phyloP scores from a whole-genome alignment of 129 eudicot species.

The Deinandra increscens region DNA sequence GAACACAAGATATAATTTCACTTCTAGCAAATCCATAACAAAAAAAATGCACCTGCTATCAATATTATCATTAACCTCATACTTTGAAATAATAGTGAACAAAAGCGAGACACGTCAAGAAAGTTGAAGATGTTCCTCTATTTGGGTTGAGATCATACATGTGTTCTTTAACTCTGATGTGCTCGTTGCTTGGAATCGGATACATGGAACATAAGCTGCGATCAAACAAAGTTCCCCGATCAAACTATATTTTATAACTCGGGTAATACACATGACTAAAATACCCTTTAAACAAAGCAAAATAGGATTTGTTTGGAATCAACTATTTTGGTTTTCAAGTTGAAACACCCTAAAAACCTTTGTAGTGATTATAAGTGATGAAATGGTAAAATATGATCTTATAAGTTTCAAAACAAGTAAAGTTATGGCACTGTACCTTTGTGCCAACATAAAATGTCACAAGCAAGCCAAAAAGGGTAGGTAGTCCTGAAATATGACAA shows the following conservation, averaged over 20 bases:
- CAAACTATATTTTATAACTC: not conserved
- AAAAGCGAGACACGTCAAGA: not conserved
- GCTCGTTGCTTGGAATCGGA: slow-evolving; percentile 59
- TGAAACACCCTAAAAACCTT: not conserved
- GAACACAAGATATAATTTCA: too few relatives aligned
- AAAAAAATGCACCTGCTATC: not conserved
- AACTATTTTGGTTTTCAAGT: not conserved
- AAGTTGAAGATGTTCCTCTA: not conserved
- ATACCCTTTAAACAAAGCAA: slow-evolving; percentile 6
- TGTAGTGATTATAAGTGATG: not conserved
- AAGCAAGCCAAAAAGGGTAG: slow-evolving; percentile 63
- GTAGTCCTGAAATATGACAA: slow-evolving; percentile 50
- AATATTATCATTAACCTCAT: not conserved
- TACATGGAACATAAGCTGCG: slow-evolving; percentile 87
- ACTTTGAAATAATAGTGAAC: not conserved
- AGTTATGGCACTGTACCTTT: slow-evolving; percentile 46
- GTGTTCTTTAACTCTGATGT: slow-evolving; percentile 34
- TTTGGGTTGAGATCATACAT: slow-evolving; percentile 8
- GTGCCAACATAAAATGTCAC: slow-evolving; percentile 79
- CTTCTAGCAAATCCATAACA: not conserved
- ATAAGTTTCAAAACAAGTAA: not conserved
- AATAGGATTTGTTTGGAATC: not conserved
- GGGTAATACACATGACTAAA: not conserved
- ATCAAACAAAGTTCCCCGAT: not conserved
- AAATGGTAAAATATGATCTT: not conserved